These are phyloP conservation scores for Ophiostoma triangulosporum DNA, from an alignment of 2,329 filamentous ascomycete species.

Conservation along the genomic window DNA sequence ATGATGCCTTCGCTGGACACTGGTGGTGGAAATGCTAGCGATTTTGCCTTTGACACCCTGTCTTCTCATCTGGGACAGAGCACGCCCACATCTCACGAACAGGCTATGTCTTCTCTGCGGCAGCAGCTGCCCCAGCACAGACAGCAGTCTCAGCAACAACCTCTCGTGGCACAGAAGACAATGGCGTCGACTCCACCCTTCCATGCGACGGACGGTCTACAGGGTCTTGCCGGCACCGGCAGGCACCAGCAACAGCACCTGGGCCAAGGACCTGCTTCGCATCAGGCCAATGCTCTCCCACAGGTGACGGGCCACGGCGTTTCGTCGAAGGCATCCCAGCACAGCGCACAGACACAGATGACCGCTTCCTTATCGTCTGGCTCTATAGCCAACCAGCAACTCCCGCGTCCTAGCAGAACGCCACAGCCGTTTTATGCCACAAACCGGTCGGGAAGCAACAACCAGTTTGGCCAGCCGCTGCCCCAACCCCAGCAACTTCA, in stretches of 20 bases:
- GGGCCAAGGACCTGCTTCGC: conserved; percentile 1
- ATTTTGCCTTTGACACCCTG: conserved; percentile 11
- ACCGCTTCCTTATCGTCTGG: conserved; percentile 6
- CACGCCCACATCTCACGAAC: conserved; percentile 10
- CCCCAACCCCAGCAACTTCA: conserved; percentile 9
- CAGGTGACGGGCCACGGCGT: conserved; percentile 12
- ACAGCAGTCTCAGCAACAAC: conserved; percentile 6
- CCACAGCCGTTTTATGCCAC: conserved; percentile 8
- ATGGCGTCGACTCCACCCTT: conserved; percentile 10
- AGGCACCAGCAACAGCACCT: conserved; percentile 8
- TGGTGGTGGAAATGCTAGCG: background rate
- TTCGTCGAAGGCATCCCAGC: conserved; percentile 14
- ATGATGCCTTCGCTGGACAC: conserved; percentile 10
- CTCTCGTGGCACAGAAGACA: conserved; percentile 11
- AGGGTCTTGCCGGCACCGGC: conserved; percentile 2
- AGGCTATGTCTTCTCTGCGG: conserved; percentile 9
- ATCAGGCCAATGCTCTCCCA: conserved; percentile 13
- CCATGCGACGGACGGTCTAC: conserved; percentile 9
- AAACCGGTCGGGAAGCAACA: background rate
- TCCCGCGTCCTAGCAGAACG: conserved; percentile 10
- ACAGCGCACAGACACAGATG: conserved; percentile 13
- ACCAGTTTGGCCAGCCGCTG: conserved; percentile 9
- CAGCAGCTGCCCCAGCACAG: conserved; percentile 3
- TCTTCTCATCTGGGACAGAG: conserved; percentile 12
- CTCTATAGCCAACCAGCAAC: conserved; percentile 15